Evolutionary conservation across 768 basidiomycete species (phyloP), one percentile per base, ranked within the genome.

Genomic region (Imleria badia): DNA sequence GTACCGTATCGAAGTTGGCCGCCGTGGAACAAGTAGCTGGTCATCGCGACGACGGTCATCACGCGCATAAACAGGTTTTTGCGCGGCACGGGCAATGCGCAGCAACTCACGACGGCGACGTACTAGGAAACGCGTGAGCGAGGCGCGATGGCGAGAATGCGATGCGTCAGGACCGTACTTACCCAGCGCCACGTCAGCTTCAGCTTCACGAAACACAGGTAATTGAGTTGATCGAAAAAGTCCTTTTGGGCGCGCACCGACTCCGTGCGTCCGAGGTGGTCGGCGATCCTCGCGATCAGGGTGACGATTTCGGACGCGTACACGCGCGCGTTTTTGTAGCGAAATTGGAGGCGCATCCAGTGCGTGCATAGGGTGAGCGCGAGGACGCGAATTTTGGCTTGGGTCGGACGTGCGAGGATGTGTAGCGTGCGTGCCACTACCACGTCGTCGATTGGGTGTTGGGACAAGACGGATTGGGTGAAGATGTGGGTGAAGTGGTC

Each of bases 151-250:
- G 43, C 26, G 17, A 34, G 14, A 22, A 36, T 12, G 14, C 6
- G 13, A 36, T 12, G 14, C 6, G 13, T 26, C 17, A 30, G 13
- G 14, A 33, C 45, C 56, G 17, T 52, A 66, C n/a, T n/a, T n/a
- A n/a, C 66, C 64, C 54, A 61, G 34, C 45, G 52, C 55, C 58
- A 63, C 3, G 52, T 53, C 42, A 51, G 15, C 23, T 60, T 58
- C 31, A 64, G 40, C 29, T 42, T 59, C 50, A 44, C 42, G 36
- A 60, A 23, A 35, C 57, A 68, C 14, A 61, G 35, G 10, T 15
- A 1, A 29, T 11, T 19, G 30, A 61, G 54, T 20, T 56, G 54
- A 5, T 61, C 48, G 54, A 52, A 4, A 43, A 64, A 61, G 26
- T 59, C 50, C 35, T 5, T 47, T 33, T 39, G 20, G 5, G 55